These are phyloP conservation scores for Myxozyma vanderwaltii DNA, from an alignment of 805 yeast species.

Conservation along the genomic window DNA sequence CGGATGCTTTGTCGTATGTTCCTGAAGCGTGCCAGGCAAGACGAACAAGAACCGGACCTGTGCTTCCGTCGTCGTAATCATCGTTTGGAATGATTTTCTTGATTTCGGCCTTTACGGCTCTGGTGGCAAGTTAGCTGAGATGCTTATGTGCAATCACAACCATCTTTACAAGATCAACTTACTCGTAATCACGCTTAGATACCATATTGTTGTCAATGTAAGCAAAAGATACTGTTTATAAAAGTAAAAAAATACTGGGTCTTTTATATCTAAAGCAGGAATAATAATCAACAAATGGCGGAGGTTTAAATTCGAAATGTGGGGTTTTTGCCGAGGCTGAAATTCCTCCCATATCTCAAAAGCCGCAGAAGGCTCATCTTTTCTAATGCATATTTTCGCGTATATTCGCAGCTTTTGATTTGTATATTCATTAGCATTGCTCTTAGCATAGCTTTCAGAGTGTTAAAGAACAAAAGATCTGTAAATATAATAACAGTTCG, in stretches of 20 bases:
- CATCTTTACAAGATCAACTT: neutral
- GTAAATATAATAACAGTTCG: no score
- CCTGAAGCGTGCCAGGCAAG: constrained; percentile 88
- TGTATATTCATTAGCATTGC: neutral
- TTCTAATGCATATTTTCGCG: no score
- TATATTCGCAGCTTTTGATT: no score
- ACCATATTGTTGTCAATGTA: neutral
- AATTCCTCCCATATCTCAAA: neutral
- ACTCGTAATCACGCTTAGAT: constrained; percentile 19
- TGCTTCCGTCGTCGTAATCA: constrained; percentile 65
- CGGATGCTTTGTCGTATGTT: constrained; percentile 60
- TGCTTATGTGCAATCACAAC: neutral
- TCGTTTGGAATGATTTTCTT: constrained; percentile 43
- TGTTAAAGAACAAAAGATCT: no score
- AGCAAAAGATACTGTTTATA: neutral
- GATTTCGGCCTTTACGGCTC: constrained; percentile 45
- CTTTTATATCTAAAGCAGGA: no score
- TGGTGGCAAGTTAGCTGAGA: neutral
- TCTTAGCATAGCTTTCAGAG: no score
- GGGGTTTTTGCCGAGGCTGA: neutral
- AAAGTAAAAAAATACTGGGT: no score
- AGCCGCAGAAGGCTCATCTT: neutral
- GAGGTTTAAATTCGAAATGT: no score
- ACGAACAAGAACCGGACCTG: constrained; percentile 76
- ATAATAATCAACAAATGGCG: no score